A percentile compares a stretch with the other conserved stretches of the same genome.
Conservation (phyloP, 2,329 filamentous ascomycete genomes). For the Didymella pinodella region DNA sequence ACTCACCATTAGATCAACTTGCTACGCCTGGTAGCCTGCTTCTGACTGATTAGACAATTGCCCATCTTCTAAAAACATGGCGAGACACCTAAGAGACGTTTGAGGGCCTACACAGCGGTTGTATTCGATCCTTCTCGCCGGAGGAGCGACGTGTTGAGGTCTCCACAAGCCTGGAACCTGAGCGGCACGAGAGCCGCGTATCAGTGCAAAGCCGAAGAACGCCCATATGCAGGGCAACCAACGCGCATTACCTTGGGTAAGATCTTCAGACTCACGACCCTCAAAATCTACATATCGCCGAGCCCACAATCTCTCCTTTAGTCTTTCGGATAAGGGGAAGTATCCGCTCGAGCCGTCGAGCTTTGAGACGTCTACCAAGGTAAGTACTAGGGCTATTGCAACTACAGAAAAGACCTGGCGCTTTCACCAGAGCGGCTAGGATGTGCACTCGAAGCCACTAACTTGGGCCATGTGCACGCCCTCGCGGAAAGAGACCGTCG, state of each 20-base stretch:
- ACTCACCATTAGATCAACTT: neutral
- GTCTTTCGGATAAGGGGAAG: slow-evolving; percentile 9
- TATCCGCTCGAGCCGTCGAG: neutral
- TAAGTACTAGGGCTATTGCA: neutral
- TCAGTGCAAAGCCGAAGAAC: slow-evolving; percentile 8
- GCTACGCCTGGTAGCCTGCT: neutral
- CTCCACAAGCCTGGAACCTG: slow-evolving; percentile 13
- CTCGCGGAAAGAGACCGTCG: slow-evolving; percentile 19
- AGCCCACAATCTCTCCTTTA: neutral
- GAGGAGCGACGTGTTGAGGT: slow-evolving; percentile 1
- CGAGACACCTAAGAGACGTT: neutral
- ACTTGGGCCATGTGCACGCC: slow-evolving; percentile 13
- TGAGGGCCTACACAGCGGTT: slow-evolving; percentile 3
- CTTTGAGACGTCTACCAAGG: neutral
- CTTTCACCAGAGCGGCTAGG: slow-evolving; percentile 8
- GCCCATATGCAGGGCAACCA: slow-evolving; percentile 14
- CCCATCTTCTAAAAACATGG: neutral
- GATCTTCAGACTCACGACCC: slow-evolving; percentile 8
- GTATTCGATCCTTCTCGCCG: neutral
- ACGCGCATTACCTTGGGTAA: slow-evolving; percentile 4
- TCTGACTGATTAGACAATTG: neutral
- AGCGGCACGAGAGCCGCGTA: neutral
- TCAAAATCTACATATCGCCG: neutral
- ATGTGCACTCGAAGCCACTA: slow-evolving; percentile 12
- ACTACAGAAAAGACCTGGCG: neutral